Evolutionary conservation across 805 yeast genomes (phyloP), one percentile per base, ranked within the genome.

Genomic region (Myxozyma melibiosi): DNA sequence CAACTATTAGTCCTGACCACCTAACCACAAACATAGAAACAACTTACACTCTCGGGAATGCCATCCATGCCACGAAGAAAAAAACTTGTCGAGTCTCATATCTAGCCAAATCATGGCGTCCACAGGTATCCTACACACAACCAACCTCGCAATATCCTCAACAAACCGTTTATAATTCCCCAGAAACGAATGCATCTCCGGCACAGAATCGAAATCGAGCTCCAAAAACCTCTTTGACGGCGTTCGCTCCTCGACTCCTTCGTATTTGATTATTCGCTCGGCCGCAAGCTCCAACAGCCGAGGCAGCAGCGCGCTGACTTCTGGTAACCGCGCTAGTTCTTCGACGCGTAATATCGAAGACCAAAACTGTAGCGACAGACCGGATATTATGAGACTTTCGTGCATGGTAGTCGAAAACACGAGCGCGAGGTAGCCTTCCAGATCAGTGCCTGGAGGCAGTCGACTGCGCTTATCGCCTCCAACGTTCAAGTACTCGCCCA

Each of bases 321-420:
- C 70, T 2, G 65, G 64, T 28, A 61, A 65, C 16, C 67, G 43
- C 57, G 33, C 77, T 45, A 87, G 76, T 58, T 85, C 88, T 64
- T 90, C 96, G 55, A 85, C 82, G 66, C 99, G 80, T 50, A 95
- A 74, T 64, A 92, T 83, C 1, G 92, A 82, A 59, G 96, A 90
- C 99, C 99, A 95, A 75, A 94, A 86, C 69, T 90, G 96, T 51
- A 94, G 73, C 0, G 97, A 88, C 16, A 94, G 78, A 0, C 97
- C 96, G 49, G 96, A 86, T 2, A 92, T 85, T n/a, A 92, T 85
- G 54, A 94, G 77, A 66, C 96, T 88, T 25, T 89, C 87, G 68
- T 90, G 94, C 66, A 78, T 80, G 0, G 96, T 88, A 1, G 97
- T 89, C 44, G 84, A 80, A 42, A 94, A 75, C 4, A 94, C 90